Percentiles rank a stretch among this genome's conserved stretches.
phyloP scores from a whole-genome alignment of 1,284 basidiomycete genomes.

The Ustilago cynodontis region DNA sequence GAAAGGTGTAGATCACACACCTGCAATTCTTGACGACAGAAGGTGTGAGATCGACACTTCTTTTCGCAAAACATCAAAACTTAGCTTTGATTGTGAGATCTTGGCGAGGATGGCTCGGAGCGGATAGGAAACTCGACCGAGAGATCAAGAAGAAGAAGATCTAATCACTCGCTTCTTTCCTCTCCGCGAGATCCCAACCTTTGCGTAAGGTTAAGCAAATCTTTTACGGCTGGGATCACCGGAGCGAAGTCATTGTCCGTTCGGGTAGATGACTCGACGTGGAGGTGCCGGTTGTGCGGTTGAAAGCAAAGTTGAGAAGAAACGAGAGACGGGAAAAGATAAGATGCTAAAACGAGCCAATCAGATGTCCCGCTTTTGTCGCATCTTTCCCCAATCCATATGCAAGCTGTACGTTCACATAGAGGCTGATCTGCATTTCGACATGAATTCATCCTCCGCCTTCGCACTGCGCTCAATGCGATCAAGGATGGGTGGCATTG shows the following conservation, averaged over 20 bases:
- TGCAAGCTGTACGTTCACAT: constrained; percentile 1
- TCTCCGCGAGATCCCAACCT: neutral
- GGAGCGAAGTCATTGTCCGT: constrained; percentile 1
- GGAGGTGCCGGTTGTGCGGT: neutral
- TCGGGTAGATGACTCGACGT: constrained; percentile 24
- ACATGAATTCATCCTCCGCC: constrained; percentile 6
- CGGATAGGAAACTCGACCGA: constrained; percentile 50
- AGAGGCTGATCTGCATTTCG: constrained; percentile 2
- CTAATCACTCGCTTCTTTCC: constrained; percentile 28
- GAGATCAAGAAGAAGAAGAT: constrained; percentile 14
- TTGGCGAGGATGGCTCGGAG: constrained; percentile 13
- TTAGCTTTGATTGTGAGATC: neutral
- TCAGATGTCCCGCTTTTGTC: constrained; percentile 25
- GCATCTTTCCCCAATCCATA: constrained; percentile 5
- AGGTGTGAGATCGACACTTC: neutral
- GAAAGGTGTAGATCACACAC: neutral
- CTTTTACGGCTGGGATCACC: neutral
- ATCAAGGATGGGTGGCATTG: neutral
- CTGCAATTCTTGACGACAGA: neutral
- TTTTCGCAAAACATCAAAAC: neutral
- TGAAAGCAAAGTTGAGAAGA: neutral
- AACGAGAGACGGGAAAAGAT: constrained; percentile 15
- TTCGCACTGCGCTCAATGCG: neutral
- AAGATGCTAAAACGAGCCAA: constrained; percentile 32
- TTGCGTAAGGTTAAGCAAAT: constrained; percentile 39